Base-by-base conservation (phyloP, 2,329 filamentous ascomycete species). In the Penicillium janthinellum region DNA sequence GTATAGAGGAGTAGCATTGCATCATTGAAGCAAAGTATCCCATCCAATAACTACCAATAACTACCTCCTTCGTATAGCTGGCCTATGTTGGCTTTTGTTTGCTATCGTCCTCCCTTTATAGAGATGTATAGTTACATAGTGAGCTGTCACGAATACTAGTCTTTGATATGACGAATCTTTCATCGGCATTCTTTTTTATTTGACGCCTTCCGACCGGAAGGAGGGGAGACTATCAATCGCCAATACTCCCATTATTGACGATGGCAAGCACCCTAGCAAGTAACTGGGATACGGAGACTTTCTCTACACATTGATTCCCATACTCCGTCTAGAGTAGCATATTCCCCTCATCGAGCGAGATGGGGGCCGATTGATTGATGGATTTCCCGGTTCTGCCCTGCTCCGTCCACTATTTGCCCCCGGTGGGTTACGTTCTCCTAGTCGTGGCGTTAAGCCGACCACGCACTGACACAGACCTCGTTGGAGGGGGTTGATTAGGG, bases 401-500 rank as follows among this genome's bases (percentile, higher is more conserved):
- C 44, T 52, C 22, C 38, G 53, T 53, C 54, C n/a, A 31, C 38
- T 22, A 50, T 55, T 57, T 25, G 48, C 25, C 42, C 44, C 48
- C 53, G 31, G 37, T 28, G 57, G 52, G 41, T 55, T 55, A 55
- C 41, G 20, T 31, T 31, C 11, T 35, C 37, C 35, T 35, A 49
- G 38, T 14, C 35, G 54, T 57, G 54, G 54, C 54, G 54, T 57
- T 20, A 34, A 44, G 47, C 54, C 47, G 38, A 31, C 44, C 49
- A 59, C 22, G 22, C 22, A 22, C 22, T 22, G 22, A 22, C 58
- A 52, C 49, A 58, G 59, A 58, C 31, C 63, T 52, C 53, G 39
- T 44, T 54, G 57, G 39, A 45, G 54, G 17, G 56, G 44, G 54
- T 42, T 50, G 52, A 34, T 56, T 48, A 41, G 37, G 31, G 31